These are phyloP conservation scores for Monilinia polystroma DNA, from an alignment of 2,329 filamentous ascomycete genomes.

Conservation along the genomic window DNA sequence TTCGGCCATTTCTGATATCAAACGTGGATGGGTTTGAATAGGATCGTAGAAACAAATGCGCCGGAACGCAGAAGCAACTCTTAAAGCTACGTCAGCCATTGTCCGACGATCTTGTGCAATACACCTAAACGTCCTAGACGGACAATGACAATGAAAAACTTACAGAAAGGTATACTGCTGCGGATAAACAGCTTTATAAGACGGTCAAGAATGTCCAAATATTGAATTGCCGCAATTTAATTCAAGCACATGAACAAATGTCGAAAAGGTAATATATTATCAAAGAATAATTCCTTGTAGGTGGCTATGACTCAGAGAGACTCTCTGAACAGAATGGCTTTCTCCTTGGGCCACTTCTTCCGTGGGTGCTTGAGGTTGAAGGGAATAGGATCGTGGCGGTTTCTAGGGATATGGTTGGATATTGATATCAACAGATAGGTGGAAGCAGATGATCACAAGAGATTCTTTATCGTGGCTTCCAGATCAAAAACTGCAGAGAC, in stretches of 20 bases:
- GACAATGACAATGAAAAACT: neutral
- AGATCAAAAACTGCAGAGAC: neutral
- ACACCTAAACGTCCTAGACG: slow-evolving; percentile 5
- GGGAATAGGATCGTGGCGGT: slow-evolving; percentile 22
- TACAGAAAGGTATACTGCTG: neutral
- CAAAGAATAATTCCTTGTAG: slow-evolving; percentile 15
- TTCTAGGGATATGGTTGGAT: slow-evolving; percentile 24
- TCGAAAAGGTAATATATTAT: neutral
- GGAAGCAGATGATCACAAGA: slow-evolving; percentile 10
- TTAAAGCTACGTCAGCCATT: slow-evolving; percentile 47
- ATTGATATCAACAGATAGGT: neutral
- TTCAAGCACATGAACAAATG: slow-evolving; percentile 25
- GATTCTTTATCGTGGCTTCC: slow-evolving; percentile 1
- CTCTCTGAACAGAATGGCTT: slow-evolving; percentile 23
- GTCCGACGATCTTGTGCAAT: slow-evolving; percentile 26
- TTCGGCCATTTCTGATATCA: slow-evolving; percentile 48
- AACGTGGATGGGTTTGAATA: slow-evolving; percentile 42
- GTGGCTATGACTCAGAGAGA: slow-evolving; percentile 17
- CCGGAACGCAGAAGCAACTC: slow-evolving; percentile 45
- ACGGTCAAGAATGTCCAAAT: neutral
- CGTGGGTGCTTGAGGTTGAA: slow-evolving; percentile 16
- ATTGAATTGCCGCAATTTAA: neutral
- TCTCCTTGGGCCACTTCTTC: slow-evolving; percentile 16
- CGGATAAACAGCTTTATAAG: neutral
- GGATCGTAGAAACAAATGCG: slow-evolving; percentile 45